phyloP scores from a whole-genome alignment of 768 basidiomycete genomes.

The Xerocomellus dryophilus region DNA sequence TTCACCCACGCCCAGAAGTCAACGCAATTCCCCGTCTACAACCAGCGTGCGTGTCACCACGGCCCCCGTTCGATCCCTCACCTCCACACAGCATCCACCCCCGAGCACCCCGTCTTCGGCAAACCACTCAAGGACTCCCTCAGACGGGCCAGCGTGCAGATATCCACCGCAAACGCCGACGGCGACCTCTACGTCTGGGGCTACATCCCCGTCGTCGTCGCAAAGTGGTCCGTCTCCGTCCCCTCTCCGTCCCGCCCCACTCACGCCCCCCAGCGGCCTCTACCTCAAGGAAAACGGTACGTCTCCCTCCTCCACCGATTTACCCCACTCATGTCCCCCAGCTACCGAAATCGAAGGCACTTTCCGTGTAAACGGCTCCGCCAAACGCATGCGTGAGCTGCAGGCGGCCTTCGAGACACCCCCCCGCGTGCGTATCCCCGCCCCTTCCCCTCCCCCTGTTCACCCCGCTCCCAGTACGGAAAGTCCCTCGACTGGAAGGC shows the following conservation, averaged over 20 bases:
- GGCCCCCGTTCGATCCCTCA: background rate
- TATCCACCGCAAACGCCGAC: slow-evolving; percentile 80
- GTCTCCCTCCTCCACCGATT: slow-evolving; percentile 11
- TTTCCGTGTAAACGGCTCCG: slow-evolving; percentile 95
- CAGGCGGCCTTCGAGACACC: slow-evolving; percentile 88
- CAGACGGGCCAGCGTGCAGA: slow-evolving; percentile 86
- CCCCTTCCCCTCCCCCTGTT: background rate
- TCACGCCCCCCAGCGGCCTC: slow-evolving; percentile 57
- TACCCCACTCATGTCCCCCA: slow-evolving; percentile 19
- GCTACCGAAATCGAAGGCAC: slow-evolving; percentile 92
- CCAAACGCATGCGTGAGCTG: slow-evolving; percentile 92
- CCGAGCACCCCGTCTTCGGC: slow-evolving; percentile 70
- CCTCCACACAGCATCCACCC: slow-evolving; percentile 21
- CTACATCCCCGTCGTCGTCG: slow-evolving; percentile 94
- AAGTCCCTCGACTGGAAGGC: slow-evolving; percentile 90
- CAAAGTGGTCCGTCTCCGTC: slow-evolving; percentile 75
- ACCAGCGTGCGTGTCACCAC: slow-evolving; percentile 27
- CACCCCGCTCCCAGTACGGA: slow-evolving; percentile 63
- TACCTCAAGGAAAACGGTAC: slow-evolving; percentile 92
- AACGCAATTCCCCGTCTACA: slow-evolving; percentile 52
- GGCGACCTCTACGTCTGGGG: slow-evolving; percentile 91
- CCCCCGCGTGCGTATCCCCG: slow-evolving; percentile 58
- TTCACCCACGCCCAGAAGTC: too few species aligned
- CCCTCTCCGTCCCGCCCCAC: background rate
- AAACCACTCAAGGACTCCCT: slow-evolving; percentile 82